Evolutionary conservation across 495 filamentous ascomycete genomes (phyloP), one percentile per base, ranked within the genome.

Genomic region (Glarea lozoyensis): DNA sequence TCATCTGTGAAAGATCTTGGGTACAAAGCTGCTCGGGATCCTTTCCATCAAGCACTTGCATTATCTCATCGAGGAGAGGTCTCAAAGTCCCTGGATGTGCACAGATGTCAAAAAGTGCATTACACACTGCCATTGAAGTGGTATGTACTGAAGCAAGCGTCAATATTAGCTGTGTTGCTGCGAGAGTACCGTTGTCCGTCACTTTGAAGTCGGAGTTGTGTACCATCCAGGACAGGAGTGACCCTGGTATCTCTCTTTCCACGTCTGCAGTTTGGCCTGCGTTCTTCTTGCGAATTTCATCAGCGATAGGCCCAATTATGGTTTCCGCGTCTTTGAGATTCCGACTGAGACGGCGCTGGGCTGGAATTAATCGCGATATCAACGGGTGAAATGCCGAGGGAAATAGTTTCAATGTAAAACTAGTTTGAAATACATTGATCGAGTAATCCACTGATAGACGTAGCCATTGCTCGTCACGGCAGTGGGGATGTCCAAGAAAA

Each of bases 1-100:
- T 54, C 57, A 75, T 59, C 34, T 66, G 60, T n/a, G 25, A 29
- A 29, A 29, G n/a, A 7, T 7, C 25, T 7, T 7, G 25, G 7
- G 7, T 29, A 7, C n/a, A n/a, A 7, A 7, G n/a, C 25, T 29
- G 25, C 25, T n/a, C 7, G 7, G 25, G 25, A 7, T n/a, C 25
- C n/a, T 29, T n/a, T n/a, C n/a, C 25, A 7, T 29, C n/a, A n/a
- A 29, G 7, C n/a, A 29, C 7, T 29, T 29, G 25, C 7, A 29
- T 29, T 29, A 29, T 29, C 25, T 29, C 25, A 7, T 29, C 25
- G 7, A 7, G 25, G 25, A 29, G 25, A 7, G 25, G 25, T n/a
- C n/a, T n/a, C 25, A 29, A 7, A 29, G 7, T 7, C n/a, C n/a
- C 25, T 7, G 25, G 25, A 7, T n/a, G 25, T 7, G 25, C 7